Conservation (phyloP, 495 filamentous ascomycete genomes). For the Echria macrotheca region DNA sequence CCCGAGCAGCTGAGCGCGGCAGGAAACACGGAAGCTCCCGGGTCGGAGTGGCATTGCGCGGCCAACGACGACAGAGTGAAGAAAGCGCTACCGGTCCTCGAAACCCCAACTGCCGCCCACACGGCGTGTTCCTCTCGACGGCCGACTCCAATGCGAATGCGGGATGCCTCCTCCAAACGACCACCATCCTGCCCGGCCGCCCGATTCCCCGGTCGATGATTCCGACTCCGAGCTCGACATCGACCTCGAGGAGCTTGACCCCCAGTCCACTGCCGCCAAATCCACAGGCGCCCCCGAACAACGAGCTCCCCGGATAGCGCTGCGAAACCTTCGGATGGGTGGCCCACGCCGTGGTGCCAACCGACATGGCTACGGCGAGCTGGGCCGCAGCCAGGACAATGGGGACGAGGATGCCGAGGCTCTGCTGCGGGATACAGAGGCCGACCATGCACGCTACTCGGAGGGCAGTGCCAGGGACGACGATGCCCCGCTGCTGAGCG, state of each 20-base stretch:
- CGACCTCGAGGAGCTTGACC: conserved; percentile 68
- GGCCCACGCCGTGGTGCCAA: conserved; percentile 47
- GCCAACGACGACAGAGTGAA: background rate
- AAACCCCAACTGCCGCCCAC: conserved; percentile 9
- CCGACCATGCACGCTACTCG: conserved; percentile 46
- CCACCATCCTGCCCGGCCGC: conserved; percentile 43
- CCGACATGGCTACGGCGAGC: conserved; percentile 53
- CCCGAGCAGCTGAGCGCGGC: background rate
- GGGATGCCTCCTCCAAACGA: conserved; percentile 50
- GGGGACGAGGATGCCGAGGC: conserved; percentile 52
- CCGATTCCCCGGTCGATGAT: conserved; percentile 47
- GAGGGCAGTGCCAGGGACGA: conserved; percentile 51
- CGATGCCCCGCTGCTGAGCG: conserved; percentile 59
- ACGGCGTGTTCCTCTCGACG: background rate
- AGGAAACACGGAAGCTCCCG: background rate
- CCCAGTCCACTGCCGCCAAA: conserved; percentile 33
- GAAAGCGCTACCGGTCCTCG: background rate
- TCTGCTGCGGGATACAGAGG: conserved; percentile 51
- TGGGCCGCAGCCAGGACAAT: conserved; percentile 49
- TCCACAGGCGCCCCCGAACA: conserved; percentile 11
- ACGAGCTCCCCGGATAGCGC: conserved; percentile 57
- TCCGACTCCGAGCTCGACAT: conserved; percentile 67
- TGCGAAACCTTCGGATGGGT: conserved; percentile 63
- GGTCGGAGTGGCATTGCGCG: background rate
- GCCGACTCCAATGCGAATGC: conserved; percentile 38